Base-by-base conservation (phyloP, 2,329 filamentous ascomycete species). In the Fusarium guadeloupense region DNA sequence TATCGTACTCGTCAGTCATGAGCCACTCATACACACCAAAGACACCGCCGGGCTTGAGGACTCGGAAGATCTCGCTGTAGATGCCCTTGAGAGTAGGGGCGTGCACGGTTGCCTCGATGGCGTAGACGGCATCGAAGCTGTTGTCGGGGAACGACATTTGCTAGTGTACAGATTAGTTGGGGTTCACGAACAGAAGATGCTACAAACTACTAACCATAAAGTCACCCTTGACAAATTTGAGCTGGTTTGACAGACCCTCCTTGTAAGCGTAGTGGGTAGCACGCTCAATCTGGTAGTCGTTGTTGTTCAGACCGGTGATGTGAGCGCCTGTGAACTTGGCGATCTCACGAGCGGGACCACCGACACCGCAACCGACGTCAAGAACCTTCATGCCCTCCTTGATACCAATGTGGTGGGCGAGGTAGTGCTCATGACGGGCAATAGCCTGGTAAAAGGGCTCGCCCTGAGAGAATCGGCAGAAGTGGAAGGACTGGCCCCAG, bases 11-110 rank as follows among this genome's bases (percentile, higher is more conserved):
- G 62, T 97, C 93, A 7, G 93, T 98, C 95, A 99, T 98, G 73
- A 98, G 83, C 95, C 95, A 98, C 79, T 99, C 95, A 80, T 98
- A 99, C 46, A 98, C 94, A 74, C 94, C 95, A 71, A 98, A 99
- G 45, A 92, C 83, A 76, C 95, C 94, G 58, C 95, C 95, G 17
- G 95, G 95, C 85, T 98, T 99, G 63, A 99, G 84, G 19, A 97
- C 93, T 41, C 92, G 91, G 85, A 89, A 93, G 72, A 98, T 98
- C 77, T 98, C 90, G 74, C 87, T 89, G 82, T 99, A 99, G 66
- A 97, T 93, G 55, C 92, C 93, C 72, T 93, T 90, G 8, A 98
- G 87, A 38, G 88, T 90, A 35, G 94, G 95, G 1, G 95, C 95
- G 76, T 99, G 95, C 44, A 96, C 91, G 4, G 95, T 99, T 4